phyloP scores from a whole-genome alignment of 2,329 filamentous ascomycete genomes.

The Hansfordia pulvinata region DNA sequence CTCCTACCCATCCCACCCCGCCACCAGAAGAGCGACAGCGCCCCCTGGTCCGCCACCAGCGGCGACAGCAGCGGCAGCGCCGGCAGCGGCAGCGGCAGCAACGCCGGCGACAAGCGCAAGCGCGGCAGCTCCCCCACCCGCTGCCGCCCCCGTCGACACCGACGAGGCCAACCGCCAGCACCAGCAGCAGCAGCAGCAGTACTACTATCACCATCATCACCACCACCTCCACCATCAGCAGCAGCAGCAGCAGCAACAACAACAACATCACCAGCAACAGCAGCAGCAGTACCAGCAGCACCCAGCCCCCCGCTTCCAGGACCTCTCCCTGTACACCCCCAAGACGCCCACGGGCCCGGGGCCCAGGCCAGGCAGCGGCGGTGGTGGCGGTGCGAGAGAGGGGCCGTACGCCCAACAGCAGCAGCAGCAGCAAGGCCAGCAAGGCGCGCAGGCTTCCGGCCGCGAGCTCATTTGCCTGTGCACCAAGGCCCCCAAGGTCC shows the following conservation, averaged over 20 bases:
- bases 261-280: not conserved
- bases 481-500: constrained; percentile 41
- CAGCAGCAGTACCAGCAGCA: not conserved
- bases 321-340: constrained; percentile 21
- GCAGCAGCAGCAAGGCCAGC: constrained; percentile 1
- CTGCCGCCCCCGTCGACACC: no score
- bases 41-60: not conserved
- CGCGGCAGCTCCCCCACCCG: no score
- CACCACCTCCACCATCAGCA: not conserved
- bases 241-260: constrained; percentile 1
- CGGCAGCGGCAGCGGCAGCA: no score
- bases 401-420: not conserved
- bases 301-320: constrained; percentile 15
- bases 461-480: constrained; percentile 40
- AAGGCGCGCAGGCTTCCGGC: not conserved
- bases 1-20: not conserved
- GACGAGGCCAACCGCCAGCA: not conserved
- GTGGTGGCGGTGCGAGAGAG: no score
- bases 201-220: not conserved
- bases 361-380: no score
- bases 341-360: no score
- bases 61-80: not conserved
- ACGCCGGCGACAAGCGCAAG: not conserved
- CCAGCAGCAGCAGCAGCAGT: constrained; percentile 1
- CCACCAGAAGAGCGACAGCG: not conserved